Percentiles rank a stretch among this genome's conserved stretches.
Evolutionary conservation across 2,329 filamentous ascomycete species (phyloP).

Genomic region (Nigrospora osmanthi): DNA sequence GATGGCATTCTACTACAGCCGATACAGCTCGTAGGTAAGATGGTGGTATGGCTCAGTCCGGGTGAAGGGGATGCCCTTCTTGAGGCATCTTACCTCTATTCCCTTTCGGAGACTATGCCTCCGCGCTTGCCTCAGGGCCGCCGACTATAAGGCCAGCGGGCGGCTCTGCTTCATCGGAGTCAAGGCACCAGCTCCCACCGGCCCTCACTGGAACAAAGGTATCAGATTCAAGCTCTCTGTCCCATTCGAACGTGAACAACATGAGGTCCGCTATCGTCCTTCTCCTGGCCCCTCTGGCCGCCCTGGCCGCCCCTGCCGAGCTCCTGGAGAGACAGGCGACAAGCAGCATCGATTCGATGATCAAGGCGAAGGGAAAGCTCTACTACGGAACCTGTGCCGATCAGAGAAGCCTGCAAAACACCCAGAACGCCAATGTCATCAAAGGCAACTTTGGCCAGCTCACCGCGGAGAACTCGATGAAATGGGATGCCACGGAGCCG

Average conservation of each 20-base stretch:
- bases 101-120: neutral
- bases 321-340: conserved; percentile 29
- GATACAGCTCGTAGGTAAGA: no score
- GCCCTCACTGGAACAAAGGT: neutral
- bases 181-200: neutral
- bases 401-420: conserved; percentile 38
- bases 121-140: neutral
- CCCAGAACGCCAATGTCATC: conserved; percentile 48
- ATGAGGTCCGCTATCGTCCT: conserved; percentile 25
- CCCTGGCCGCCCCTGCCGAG: conserved; percentile 25
- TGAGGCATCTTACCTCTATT: no score
- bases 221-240: neutral
- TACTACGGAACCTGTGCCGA: conserved; percentile 57
- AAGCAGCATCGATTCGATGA: conserved; percentile 44
- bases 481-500: conserved; percentile 48
- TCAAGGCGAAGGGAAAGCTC: conserved; percentile 56
- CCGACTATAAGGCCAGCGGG: neutral
- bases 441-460: conserved; percentile 55
- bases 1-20: no score
- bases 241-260: neutral
- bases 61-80: no score
- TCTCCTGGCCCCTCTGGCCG: conserved; percentile 23
- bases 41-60: no score
- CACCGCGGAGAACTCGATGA: conserved; percentile 63
- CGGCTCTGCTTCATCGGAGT: no score